Evolutionary conservation across 495 filamentous ascomycete genomes (phyloP).

Genomic region (Daldinia decipiens): DNA sequence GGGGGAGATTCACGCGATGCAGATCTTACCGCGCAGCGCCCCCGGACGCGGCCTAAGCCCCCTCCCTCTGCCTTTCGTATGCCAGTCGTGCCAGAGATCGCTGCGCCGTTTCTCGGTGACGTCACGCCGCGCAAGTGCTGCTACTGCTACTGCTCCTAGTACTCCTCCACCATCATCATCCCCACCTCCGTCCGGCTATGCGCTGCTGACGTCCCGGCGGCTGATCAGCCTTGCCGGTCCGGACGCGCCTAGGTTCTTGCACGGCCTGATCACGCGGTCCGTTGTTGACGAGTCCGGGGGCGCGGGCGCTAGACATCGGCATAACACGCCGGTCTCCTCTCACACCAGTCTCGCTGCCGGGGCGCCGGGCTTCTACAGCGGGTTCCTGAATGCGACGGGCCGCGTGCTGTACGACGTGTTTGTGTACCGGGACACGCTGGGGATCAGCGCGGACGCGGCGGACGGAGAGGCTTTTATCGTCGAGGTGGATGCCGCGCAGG

Average conservation of each 20-base stretch:
- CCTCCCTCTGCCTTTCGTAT: slow-evolving; percentile 33
- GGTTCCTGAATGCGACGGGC: slow-evolving; percentile 87
- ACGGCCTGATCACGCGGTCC: slow-evolving; percentile 84
- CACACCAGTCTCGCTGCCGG: background rate
- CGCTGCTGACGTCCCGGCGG: slow-evolving; percentile 72
- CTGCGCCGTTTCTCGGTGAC: slow-evolving; percentile 31
- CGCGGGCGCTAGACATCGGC: background rate
- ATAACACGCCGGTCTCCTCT: slow-evolving; percentile 29
- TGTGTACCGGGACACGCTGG: slow-evolving; percentile 71
- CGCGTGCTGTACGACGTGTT: slow-evolving; percentile 89
- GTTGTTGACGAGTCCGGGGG: slow-evolving; percentile 56
- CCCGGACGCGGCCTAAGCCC: slow-evolving; percentile 2
- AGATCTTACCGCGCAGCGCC: slow-evolving; percentile 11
- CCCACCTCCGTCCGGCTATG: slow-evolving; percentile 59
- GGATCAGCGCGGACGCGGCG: slow-evolving; percentile 40
- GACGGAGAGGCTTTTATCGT: slow-evolving; percentile 71
- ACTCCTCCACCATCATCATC: slow-evolving; percentile 38
- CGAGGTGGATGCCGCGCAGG: slow-evolving; percentile 79
- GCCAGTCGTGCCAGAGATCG: slow-evolving; percentile 42
- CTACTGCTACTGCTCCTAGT: slow-evolving; percentile 12
- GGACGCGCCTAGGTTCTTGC: slow-evolving; percentile 85
- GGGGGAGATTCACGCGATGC: background rate
- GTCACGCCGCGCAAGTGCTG: slow-evolving; percentile 9
- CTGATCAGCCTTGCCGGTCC: slow-evolving; percentile 80
- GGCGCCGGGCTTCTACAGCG: slow-evolving; percentile 71